phyloP scores from a whole-genome alignment of 257 asterid species.

The Fraxinus americana region DNA sequence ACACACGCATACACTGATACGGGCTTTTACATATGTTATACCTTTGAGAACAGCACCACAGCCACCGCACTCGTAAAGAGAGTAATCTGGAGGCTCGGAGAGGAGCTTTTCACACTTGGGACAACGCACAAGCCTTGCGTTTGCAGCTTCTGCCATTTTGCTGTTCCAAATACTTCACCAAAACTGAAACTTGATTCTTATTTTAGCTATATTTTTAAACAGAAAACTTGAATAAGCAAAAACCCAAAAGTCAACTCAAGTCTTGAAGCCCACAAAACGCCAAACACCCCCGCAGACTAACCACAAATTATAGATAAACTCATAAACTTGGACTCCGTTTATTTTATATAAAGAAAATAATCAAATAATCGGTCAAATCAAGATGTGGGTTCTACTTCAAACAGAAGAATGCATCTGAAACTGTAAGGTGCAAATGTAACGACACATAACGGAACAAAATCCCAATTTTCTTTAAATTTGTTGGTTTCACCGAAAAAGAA shows the following conservation, averaged over 20 bases:
- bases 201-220: slow-evolving; percentile 4
- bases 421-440: slow-evolving; percentile 20
- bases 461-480: slow-evolving; percentile 9
- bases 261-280: slow-evolving; percentile 27
- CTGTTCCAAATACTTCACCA: slow-evolving; percentile 33
- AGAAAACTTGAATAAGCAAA: slow-evolving; percentile 4
- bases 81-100: slow-evolving; percentile 67
- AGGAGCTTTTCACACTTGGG: slow-evolving; percentile 93
- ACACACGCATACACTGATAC: background rate
- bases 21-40: slow-evolving; percentile 27
- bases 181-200: slow-evolving; percentile 17
- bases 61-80: slow-evolving; percentile 92
- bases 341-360: background rate
- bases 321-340: background rate
- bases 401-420: background rate
- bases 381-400: background rate
- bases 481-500: background rate
- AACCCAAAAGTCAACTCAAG: slow-evolving; percentile 31
- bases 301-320: slow-evolving; percentile 1
- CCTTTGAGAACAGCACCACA: slow-evolving; percentile 90
- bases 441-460: slow-evolving; percentile 15
- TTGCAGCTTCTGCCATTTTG: slow-evolving; percentile 61
- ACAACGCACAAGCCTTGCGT: slow-evolving; percentile 78
- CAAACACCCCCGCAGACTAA: slow-evolving; percentile 28
- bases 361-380: background rate